These are phyloP conservation scores for Moricandia moricandioides DNA, from an alignment of 345 rosid species.

Conservation along the genomic window DNA sequence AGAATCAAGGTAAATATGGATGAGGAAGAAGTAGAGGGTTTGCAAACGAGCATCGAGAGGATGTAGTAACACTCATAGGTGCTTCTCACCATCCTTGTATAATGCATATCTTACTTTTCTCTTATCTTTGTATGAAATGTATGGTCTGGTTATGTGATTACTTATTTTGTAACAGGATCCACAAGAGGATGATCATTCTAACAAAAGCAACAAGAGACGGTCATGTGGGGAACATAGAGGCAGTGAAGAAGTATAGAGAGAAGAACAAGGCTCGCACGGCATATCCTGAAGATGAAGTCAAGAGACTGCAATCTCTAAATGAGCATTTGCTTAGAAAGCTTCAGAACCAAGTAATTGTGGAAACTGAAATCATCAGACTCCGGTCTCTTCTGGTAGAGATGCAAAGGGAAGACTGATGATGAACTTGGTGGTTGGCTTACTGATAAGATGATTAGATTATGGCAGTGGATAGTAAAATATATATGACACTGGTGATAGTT, in stretches of 20 bases:
- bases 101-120: background rate
- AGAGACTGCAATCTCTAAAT: constrained; percentile 45
- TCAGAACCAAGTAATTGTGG: constrained; percentile 50
- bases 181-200: constrained; percentile 41
- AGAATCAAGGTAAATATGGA: constrained; percentile 12
- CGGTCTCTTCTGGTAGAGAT: constrained; percentile 47
- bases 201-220: constrained; percentile 32
- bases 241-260: constrained; percentile 75
- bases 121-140: background rate
- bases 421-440: constrained; percentile 43
- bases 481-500: background rate
- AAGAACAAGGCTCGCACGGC: constrained; percentile 73
- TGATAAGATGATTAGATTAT: background rate
- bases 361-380: constrained; percentile 56
- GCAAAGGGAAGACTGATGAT: constrained; percentile 49
- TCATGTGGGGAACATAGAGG: constrained; percentile 70
- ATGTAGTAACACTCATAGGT: constrained; percentile 75
- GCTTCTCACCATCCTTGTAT: constrained; percentile 43
- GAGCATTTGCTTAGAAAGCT: constrained; percentile 51
- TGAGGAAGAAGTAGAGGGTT: constrained; percentile 16
- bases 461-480: background rate
- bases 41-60: constrained; percentile 24
- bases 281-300: constrained; percentile 69
- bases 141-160: background rate
- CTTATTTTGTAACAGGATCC: constrained; percentile 15